These are phyloP conservation scores for Fragaria vesca DNA, from an alignment of 306 rosid genomes.

Conservation along the genomic window DNA sequence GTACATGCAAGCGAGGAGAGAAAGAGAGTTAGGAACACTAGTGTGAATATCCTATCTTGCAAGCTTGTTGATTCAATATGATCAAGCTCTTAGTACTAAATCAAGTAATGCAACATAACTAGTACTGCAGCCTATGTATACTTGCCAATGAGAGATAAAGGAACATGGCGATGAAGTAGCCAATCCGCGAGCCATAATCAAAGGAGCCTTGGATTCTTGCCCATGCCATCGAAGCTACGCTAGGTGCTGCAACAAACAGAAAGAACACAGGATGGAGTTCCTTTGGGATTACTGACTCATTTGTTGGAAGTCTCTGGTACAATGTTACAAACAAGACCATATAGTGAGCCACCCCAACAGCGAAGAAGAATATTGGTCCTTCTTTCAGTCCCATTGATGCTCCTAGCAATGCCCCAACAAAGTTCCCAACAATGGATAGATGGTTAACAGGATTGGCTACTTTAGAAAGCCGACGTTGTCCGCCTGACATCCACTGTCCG, in stretches of 20 bases:
- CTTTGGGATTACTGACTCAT: conserved; percentile 73
- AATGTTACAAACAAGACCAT: conserved; percentile 78
- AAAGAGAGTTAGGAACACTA: neutral
- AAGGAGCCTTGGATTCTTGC: conserved; percentile 82
- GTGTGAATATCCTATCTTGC: neutral
- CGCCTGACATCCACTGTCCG: conserved; percentile 99
- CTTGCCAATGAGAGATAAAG: conserved; percentile 83
- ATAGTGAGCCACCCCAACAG: conserved; percentile 83
- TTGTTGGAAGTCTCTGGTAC: conserved; percentile 86
- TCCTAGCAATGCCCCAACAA: conserved; percentile 88
- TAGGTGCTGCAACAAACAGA: conserved; percentile 91
- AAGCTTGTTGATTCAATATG: neutral
- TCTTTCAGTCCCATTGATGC: conserved; percentile 87
- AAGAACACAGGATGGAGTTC: conserved; percentile 93
- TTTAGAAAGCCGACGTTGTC: conserved; percentile 75
- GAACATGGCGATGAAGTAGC: conserved; percentile 80
- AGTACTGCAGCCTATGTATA: neutral
- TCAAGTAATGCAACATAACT: neutral
- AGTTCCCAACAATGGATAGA: conserved; percentile 76
- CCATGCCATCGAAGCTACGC: conserved; percentile 97
- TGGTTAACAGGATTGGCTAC: conserved; percentile 92
- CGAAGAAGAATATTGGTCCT: conserved; percentile 89
- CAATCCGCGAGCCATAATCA: conserved; percentile 61
- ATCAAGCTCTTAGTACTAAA: neutral
- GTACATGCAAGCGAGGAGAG: conserved; percentile 22